Conservation (phyloP, 441 rosid genomes). For the Pelargonium australe region DNA sequence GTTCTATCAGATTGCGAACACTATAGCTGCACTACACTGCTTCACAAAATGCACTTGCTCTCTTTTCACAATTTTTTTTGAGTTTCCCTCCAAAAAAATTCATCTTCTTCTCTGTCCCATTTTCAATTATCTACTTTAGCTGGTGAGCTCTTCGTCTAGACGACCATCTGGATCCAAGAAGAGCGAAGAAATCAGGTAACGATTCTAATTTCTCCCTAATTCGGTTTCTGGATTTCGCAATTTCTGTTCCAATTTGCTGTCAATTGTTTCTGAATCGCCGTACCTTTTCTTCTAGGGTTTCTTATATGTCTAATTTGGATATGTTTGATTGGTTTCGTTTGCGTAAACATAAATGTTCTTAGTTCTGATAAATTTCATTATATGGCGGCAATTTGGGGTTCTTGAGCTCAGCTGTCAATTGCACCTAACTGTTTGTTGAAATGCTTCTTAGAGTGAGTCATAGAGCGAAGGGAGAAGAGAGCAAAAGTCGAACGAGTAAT, state of each 20-base stretch:
- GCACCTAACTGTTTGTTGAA: not conserved
- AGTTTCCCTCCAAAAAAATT: constrained; percentile 2
- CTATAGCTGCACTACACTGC: not conserved
- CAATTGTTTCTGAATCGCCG: too few species aligned
- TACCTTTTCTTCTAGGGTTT: not conserved
- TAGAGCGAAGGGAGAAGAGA: not conserved
- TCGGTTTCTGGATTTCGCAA: not conserved
- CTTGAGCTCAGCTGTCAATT: not conserved
- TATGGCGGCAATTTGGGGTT: not conserved
- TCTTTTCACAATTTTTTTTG: not conserved
- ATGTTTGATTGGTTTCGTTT: not conserved
- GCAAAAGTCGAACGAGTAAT: not conserved
- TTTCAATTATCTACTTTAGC: not conserved
- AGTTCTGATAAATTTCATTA: not conserved
- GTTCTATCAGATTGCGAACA: not conserved
- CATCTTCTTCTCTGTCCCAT: not conserved
- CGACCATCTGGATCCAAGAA: not conserved
- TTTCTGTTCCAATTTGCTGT: not conserved
- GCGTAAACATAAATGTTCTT: not conserved
- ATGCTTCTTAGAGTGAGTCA: not conserved
- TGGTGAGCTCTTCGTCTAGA: not conserved
- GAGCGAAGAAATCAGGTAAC: not conserved
- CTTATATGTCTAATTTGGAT: not conserved
- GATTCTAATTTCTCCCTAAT: not conserved
- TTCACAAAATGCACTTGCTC: not conserved